Evolutionary conservation across 2,329 filamentous ascomycete species (phyloP).

Genomic region (Fusarium nurragi): DNA sequence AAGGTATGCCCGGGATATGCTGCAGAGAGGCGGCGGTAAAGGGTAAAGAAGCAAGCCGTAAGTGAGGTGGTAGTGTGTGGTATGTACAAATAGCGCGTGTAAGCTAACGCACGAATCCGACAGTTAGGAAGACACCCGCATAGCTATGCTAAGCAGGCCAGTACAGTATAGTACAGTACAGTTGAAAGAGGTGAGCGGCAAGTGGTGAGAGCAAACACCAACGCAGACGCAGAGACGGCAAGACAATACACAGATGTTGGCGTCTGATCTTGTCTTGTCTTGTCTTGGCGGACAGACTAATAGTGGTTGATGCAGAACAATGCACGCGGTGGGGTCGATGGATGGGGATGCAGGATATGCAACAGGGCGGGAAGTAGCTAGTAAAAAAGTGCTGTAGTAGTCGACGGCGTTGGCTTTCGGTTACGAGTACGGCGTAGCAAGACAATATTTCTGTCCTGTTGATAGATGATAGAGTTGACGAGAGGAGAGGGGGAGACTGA

Average conservation of each 20-base stretch:
- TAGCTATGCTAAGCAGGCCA: constrained; percentile 12
- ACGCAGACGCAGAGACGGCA: too few relatives aligned
- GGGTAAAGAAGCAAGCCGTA: constrained; percentile 11
- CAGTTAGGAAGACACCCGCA: constrained; percentile 25
- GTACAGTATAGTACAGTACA: neutral
- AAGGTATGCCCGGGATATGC: constrained; percentile 28
- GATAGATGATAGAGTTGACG: constrained; percentile 26
- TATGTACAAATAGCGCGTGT: constrained; percentile 20
- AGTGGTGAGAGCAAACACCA: constrained; percentile 1
- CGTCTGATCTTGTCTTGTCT: constrained; percentile 13
- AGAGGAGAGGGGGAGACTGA: constrained; percentile 4
- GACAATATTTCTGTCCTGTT: constrained; percentile 18
- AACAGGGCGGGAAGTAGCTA: constrained; percentile 17
- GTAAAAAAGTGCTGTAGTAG: neutral
- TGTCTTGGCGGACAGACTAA: constrained; percentile 14
- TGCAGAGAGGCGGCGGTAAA: constrained; percentile 29
- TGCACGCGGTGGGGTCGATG: constrained; percentile 39
- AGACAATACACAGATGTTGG: constrained; percentile 6
- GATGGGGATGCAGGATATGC: constrained; percentile 34
- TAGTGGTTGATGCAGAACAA: constrained; percentile 30
- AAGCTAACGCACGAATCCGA: constrained; percentile 9
- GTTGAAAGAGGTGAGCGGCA: constrained; percentile 1
- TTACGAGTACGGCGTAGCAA: constrained; percentile 24
- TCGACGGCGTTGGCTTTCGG: constrained; percentile 22
- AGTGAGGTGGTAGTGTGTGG: neutral